Conservation (phyloP, 768 basidiomycete genomes). For the Russula compacta region DNA sequence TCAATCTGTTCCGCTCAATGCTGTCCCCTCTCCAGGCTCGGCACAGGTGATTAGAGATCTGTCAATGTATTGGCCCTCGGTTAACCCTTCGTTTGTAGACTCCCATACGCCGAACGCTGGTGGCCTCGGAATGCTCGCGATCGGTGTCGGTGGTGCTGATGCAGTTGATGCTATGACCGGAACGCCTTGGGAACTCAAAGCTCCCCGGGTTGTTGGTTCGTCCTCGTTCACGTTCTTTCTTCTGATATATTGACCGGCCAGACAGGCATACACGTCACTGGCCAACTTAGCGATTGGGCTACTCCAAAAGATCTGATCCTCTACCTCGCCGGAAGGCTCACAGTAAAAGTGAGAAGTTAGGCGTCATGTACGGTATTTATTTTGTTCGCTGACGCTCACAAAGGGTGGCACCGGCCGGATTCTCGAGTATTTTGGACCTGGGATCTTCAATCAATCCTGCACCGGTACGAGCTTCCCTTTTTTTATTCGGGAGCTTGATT, state of each 20-base stretch:
- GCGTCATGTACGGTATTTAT: slow-evolving; percentile 24
- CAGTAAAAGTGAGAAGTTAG: slow-evolving; percentile 73
- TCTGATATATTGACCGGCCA: background rate
- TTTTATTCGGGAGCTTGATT: background rate
- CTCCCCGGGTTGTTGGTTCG: slow-evolving; percentile 73
- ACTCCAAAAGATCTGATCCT: slow-evolving; percentile 96
- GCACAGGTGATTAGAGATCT: slow-evolving; percentile 48
- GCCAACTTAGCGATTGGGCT: slow-evolving; percentile 81
- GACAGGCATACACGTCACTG: slow-evolving; percentile 79
- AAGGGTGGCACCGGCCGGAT: slow-evolving; percentile 95
- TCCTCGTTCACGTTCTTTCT: background rate
- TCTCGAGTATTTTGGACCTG: slow-evolving; percentile 94
- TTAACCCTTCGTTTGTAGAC: slow-evolving; percentile 37
- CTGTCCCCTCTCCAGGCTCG: slow-evolving; percentile 45
- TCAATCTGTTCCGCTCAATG: slow-evolving; percentile 8
- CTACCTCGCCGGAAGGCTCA: slow-evolving; percentile 87
- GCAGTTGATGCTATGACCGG: slow-evolving; percentile 97
- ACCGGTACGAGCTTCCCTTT: slow-evolving; percentile 47
- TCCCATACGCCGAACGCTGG: slow-evolving; percentile 98
- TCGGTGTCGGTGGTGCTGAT: slow-evolving; percentile 98
- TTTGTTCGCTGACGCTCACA: background rate
- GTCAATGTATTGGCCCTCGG: background rate
- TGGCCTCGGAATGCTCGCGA: slow-evolving; percentile 91
- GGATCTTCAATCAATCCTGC: slow-evolving; percentile 82
- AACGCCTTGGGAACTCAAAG: slow-evolving; percentile 97